Evolutionary conservation across 176 grass and related monocot species (phyloP).

Genomic region (Rhynchospora breviuscula): DNA sequence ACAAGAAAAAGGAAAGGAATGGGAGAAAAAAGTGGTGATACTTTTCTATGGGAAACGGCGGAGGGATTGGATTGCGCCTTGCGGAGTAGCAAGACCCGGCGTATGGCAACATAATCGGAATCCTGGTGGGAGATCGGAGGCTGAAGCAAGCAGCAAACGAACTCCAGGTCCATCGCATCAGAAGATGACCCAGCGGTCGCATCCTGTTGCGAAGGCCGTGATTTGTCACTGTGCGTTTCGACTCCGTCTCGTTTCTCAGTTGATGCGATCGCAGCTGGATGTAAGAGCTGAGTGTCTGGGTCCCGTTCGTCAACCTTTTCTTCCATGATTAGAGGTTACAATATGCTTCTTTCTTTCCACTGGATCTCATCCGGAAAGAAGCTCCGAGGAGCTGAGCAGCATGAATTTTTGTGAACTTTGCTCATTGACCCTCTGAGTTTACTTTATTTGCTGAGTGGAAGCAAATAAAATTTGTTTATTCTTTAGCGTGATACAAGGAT

Average conservation of each 20-base stretch:
- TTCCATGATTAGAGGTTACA: not conserved
- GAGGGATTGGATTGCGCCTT: slow-evolving; percentile 42
- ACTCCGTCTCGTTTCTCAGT: not conserved
- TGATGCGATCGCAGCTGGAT: not conserved
- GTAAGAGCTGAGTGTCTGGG: not conserved
- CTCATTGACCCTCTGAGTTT: not conserved
- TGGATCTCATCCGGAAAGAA: not conserved
- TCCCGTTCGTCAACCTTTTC: not conserved
- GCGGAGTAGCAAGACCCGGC: slow-evolving; percentile 62
- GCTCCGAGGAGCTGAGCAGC: not conserved
- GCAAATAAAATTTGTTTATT: not conserved
- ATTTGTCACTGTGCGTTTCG: not conserved
- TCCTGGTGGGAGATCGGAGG: slow-evolving; percentile 57
- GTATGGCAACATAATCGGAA: slow-evolving; percentile 60
- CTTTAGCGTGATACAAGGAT: not conserved
- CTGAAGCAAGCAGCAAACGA: slow-evolving; percentile 85
- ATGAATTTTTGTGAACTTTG: not conserved
- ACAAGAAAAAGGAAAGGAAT: not conserved
- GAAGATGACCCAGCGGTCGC: not conserved
- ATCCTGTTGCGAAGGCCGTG: not conserved
- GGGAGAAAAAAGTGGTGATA: slow-evolving; percentile 2
- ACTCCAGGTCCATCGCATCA: slow-evolving; percentile 54
- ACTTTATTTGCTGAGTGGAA: not conserved
- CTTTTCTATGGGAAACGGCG: slow-evolving; percentile 51
- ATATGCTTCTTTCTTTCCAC: not conserved